Base-by-base conservation (phyloP, 2,329 filamentous ascomycete species). In the Ophiostoma himal-ulmi region DNA sequence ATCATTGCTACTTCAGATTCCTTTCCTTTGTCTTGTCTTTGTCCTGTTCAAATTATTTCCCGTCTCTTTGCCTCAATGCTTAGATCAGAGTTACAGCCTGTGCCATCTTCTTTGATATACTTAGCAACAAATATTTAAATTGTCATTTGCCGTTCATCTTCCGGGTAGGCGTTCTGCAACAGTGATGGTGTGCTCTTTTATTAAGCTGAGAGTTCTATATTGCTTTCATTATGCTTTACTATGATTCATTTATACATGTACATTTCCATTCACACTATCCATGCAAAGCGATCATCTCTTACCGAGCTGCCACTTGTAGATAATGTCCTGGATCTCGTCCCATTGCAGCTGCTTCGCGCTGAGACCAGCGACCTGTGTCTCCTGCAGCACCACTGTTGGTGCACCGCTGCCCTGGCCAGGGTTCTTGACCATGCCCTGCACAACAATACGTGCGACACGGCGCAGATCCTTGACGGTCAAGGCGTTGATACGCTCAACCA, bases 351-450 rank as follows among this genome's bases (percentile, higher is more conserved):
- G 82, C 75, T 87, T 90, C 74, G 88, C 84, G 76, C 84, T 88
- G 37, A 90, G 83, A 0, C 89, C 89, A 70, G 90, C 87, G 74
- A 91, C 85, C 77, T 94, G 88, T 34, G 93, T 93, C 82, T 97
- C 94, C 83, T 98, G 94, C 76, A 99, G 78, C 64, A 99, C 94
- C 34, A 99, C 93, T 0, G 95, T 99, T 4, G 95, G 95, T 26
- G 92, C 90, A 17, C 95, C 95, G 73, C 89, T 95, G 3, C 95
- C 94, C 0, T 82, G 78, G 0, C 94, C 94, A 0, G 82, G 78
- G 78, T 97, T 98, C 73, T 86, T 77, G 3, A 96, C 89, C 74
- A 87, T 78, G 0, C 95, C 95, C 64, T 90, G 87, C 70, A 97
- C 88, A 10, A 99, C 89, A 75, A 88, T 83, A 74, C 83, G 84